Base-by-base conservation (phyloP, 495 filamentous ascomycete genomes). In the Aspergillus sclerotioniger region DNA sequence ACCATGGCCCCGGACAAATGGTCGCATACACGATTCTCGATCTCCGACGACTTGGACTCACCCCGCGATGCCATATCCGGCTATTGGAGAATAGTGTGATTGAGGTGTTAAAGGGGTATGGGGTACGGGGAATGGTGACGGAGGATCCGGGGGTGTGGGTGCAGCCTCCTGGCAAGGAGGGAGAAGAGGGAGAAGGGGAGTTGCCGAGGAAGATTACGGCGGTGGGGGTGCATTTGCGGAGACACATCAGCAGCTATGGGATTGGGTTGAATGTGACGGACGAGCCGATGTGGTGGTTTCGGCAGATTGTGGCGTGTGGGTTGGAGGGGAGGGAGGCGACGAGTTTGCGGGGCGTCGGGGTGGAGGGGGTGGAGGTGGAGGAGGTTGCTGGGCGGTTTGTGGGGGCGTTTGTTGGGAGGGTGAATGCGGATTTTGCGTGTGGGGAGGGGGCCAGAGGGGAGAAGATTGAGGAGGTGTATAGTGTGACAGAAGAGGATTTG, bases 1-100 rank as follows among this genome's bases (percentile, higher is more conserved):
- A 96, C 76, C 94, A 98, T 67, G 94, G 94, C 0, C 94, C 94
- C 0, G 94, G 94, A 0, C 94, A 98, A 68, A 73, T 93, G 58
- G 90, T 96, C 21, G 86, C 90, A 12, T 98, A 96, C 71, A 90
- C 93, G 13, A 84, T 98, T 39, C 71, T 94, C 19, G 90, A 96
- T 66, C 78, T 97, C 16, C 73, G 76, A n/a, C 64, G 72, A 0
- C 77, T 88, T 28, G 73, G 72, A 0, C 61, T 86, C 0, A 78
- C 75, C 0, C 78, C 84, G 7, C 75, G 89, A 15, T 83, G 81
- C 61, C 95, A 91, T 65, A 84, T 95, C 5, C 78, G 84, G 25
- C 65, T 89, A 25, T 79, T 98, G 0, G 93, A 98, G 73, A 75
- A 83, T 6, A 84, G 84, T 2, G 84, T 95, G 3, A 87, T 92